Conservation (phyloP, 2,329 filamentous ascomycete genomes). For the Botrytis fragariae region DNA sequence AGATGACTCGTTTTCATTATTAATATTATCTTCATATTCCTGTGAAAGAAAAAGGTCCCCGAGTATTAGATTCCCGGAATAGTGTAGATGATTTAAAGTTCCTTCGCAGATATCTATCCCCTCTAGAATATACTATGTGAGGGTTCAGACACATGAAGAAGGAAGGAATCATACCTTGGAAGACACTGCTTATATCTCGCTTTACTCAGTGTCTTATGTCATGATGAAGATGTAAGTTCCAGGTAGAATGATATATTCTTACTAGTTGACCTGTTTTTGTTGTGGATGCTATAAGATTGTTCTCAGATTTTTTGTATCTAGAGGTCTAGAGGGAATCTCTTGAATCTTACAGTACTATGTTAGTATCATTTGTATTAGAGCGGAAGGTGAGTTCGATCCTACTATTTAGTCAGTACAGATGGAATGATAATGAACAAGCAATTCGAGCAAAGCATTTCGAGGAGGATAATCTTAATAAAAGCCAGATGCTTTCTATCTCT, state of each 20-base stretch:
- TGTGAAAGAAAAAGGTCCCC: accelerated
- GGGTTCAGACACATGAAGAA: not conserved
- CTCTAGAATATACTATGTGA: not conserved
- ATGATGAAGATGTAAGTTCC: accelerated
- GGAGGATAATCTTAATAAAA: not conserved
- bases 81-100: accelerated
- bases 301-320: too few relatives aligned
- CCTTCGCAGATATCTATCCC: accelerated
- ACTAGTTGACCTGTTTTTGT: accelerated
- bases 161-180: not conserved
- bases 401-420: not conserved
- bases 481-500: too few relatives aligned
- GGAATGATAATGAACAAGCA: not conserved
- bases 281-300: too few relatives aligned
- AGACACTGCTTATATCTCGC: not conserved
- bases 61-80: accelerated
- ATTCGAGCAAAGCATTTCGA: not conserved
- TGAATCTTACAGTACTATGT: not conserved
- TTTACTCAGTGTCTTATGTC: not conserved
- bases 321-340: not conserved
- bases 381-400: not conserved
- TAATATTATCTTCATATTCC: not conserved
- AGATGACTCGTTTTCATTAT: not conserved
- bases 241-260: not conserved
- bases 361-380: not conserved